Evolutionary conservation across 148 eudicot genomes (phyloP).

Genomic region (Arctostaphylos glauca): DNA sequence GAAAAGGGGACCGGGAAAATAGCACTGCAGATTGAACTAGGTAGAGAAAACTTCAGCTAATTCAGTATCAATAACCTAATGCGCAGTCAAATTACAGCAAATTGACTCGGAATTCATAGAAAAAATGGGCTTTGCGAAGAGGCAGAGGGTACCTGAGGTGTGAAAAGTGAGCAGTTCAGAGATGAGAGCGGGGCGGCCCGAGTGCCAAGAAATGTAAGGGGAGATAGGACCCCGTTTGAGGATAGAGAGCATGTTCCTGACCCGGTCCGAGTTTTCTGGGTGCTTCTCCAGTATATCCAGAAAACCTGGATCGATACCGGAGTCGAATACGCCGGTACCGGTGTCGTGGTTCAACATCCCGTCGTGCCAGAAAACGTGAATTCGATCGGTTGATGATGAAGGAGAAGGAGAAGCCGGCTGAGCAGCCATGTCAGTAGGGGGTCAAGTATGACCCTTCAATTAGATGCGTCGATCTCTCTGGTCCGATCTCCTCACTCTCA

Average conservation of each 20-base stretch:
- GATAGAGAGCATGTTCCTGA: conserved; percentile 79
- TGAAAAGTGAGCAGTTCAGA: conserved; percentile 73
- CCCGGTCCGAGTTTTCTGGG: conserved; percentile 77
- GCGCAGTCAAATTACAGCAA: neutral
- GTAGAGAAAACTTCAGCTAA: too few species aligned
- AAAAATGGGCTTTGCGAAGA: neutral
- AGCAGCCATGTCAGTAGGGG: neutral
- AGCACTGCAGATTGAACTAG: too few species aligned
- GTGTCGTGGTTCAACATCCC: conserved; percentile 73
- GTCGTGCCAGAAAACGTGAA: conserved; percentile 85
- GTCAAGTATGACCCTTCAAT: neutral
- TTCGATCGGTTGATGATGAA: conserved; percentile 1
- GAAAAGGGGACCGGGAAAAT: neutral
- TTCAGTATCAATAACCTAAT: too few species aligned
- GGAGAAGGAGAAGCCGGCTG: neutral
- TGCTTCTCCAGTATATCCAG: conserved; percentile 82
- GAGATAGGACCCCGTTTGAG: conserved; percentile 82
- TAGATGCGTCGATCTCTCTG: neutral
- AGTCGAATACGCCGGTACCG: conserved; percentile 75
- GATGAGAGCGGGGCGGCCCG: conserved; percentile 55
- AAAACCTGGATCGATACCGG: conserved; percentile 74
- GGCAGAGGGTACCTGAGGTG: conserved; percentile 46
- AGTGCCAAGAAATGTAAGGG: conserved; percentile 64
- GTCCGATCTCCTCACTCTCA: too few species aligned
- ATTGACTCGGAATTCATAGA: neutral